These are phyloP conservation scores for Mycena vitilis DNA, from an alignment of 768 basidiomycete genomes.

Conservation along the genomic window DNA sequence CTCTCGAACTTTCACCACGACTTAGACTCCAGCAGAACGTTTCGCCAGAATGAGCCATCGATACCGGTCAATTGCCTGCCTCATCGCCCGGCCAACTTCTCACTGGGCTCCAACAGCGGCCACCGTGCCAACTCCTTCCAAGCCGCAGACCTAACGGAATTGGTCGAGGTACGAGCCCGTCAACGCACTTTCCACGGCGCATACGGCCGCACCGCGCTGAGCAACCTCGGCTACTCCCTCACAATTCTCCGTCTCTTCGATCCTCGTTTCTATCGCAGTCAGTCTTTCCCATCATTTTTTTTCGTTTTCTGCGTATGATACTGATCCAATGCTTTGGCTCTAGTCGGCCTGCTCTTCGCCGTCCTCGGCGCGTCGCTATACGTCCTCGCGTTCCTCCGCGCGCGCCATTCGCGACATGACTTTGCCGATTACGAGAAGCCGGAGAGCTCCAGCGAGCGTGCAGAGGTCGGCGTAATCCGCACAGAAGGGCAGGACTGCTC, in stretches of 20 bases:
- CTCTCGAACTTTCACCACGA: background rate
- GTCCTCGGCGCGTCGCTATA: conserved; percentile 72
- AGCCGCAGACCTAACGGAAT: conserved; percentile 65
- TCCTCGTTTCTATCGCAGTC: conserved; percentile 76
- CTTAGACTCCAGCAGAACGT: too few relatives aligned
- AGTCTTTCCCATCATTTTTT: conserved; percentile 42
- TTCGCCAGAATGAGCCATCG: conserved; percentile 23
- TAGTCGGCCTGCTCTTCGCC: conserved; percentile 73
- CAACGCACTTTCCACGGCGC: conserved; percentile 88
- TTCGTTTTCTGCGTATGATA: background rate
- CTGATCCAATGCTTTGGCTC: background rate
- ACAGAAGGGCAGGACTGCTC: conserved; percentile 72
- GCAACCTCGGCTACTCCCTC: conserved; percentile 78
- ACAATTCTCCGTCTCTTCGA: conserved; percentile 87
- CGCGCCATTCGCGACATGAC: conserved; percentile 76
- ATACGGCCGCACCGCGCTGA: conserved; percentile 80
- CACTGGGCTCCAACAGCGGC: conserved; percentile 44
- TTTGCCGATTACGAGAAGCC: conserved; percentile 73
- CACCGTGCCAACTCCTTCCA: conserved; percentile 64
- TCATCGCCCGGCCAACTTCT: background rate
- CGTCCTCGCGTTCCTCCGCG: conserved; percentile 67
- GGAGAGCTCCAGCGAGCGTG: conserved; percentile 21
- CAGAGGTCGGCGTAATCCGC: conserved; percentile 50
- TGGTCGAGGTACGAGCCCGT: conserved; percentile 81
- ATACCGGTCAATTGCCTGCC: conserved; percentile 21